Conservation (phyloP, 768 basidiomycete species). For the Amanita rubescens region DNA sequence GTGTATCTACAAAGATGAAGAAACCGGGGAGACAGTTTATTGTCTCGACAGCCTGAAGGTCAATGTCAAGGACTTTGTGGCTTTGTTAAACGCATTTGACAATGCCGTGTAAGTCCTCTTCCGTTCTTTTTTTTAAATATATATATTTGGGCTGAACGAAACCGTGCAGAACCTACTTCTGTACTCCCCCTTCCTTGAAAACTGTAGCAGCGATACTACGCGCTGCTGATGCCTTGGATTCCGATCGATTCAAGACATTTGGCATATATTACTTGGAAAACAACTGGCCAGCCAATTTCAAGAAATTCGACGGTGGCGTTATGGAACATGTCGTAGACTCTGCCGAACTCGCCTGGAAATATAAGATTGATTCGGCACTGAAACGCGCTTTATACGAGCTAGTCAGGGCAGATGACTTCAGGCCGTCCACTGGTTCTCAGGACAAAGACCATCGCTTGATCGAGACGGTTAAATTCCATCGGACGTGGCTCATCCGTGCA, state of each 20-base stretch:
- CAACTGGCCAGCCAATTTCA: not conserved
- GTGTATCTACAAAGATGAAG: conserved; percentile 10
- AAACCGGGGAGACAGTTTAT: not conserved
- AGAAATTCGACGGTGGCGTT: not conserved
- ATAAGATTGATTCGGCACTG: not conserved
- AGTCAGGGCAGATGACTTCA: not conserved
- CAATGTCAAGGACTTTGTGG: conserved; percentile 24
- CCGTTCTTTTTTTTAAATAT: too few species aligned
- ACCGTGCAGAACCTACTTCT: not conserved
- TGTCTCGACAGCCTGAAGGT: conserved; percentile 12
- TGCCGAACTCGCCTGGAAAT: not conserved
- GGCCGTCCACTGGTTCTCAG: not conserved
- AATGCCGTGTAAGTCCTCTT: conserved; percentile 19
- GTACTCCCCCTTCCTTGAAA: not conserved
- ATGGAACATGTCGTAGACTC: not conserved
- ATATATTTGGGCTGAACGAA: not conserved
- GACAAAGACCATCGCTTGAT: not conserved
- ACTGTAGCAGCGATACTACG: not conserved
- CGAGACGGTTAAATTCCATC: not conserved
- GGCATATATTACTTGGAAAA: not conserved
- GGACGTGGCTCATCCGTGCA: not conserved
- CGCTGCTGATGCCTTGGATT: not conserved
- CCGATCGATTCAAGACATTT: not conserved
- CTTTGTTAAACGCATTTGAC: conserved; percentile 24
- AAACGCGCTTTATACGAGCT: not conserved